Conservation (phyloP, 495 filamentous ascomycete species). For the Daldinia bambusicola region DNA sequence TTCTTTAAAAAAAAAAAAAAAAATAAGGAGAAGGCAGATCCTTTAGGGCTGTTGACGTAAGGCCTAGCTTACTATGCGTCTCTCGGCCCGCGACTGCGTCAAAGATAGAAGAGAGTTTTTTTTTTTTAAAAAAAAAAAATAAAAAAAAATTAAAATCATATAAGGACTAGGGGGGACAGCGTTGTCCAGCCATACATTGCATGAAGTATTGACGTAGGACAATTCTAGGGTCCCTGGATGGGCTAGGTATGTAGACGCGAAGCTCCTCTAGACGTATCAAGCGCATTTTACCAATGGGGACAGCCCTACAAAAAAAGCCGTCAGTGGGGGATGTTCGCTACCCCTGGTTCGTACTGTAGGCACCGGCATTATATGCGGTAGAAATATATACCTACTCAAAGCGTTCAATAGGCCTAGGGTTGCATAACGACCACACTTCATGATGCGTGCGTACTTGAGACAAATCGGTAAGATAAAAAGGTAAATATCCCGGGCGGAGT, state of each 20-base stretch:
- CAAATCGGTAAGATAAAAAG: constrained; percentile 33
- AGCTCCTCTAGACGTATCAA: neutral
- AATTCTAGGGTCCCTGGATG: neutral
- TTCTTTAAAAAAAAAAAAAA: no score
- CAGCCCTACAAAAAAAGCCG: neutral
- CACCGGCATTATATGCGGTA: constrained; percentile 13
- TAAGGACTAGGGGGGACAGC: neutral
- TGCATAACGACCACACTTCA: constrained; percentile 14
- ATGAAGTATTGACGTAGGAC: constrained; percentile 39
- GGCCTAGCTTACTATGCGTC: constrained; percentile 40
- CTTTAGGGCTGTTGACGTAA: constrained; percentile 7
- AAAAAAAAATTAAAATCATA: neutral
- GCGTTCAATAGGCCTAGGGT: constrained; percentile 15
- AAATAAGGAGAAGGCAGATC: neutral
- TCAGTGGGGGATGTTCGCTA: neutral
- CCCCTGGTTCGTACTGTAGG: constrained; percentile 4
- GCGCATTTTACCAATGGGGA: constrained; percentile 18
- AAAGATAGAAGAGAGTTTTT: neutral
- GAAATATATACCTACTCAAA: constrained; percentile 12
- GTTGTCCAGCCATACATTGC: constrained; percentile 30
- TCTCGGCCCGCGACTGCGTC: constrained; percentile 29
- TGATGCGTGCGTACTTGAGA: neutral
- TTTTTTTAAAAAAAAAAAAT: no score
- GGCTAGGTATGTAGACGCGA: constrained; percentile 23
- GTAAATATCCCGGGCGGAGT: constrained; percentile 20